Evolutionary conservation across 176 grass and related monocot species (phyloP), one percentile per base, ranked within the genome.

Genomic region (Olyra latifolia): DNA sequence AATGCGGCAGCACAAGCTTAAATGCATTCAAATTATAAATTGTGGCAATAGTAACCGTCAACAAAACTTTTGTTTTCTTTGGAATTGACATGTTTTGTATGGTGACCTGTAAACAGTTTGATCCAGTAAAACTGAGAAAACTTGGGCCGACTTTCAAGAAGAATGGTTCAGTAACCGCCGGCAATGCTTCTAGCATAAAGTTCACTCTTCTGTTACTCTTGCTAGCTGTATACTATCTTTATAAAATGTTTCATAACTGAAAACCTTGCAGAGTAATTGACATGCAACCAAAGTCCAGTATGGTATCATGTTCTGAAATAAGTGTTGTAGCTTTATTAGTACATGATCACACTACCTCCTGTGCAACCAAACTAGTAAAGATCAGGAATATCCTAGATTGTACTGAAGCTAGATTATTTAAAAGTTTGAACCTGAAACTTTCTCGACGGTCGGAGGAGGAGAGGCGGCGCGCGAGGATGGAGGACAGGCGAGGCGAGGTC

Each of bases 111-210:
- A 49, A 61, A 43, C 62, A 92, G 87, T 96, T 92, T 80, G 88
- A 96, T 81, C 87, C 85, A 72, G 83, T 76, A 40, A 96, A 92
- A 59, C 78, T 96, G 43, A 92, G 67, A 82, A 96, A 89, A 79
- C 90, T 92, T 39, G 59, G 87, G 10, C 93, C 93, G 3, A 92
- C 90, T 84, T 97, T 97, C 78, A 91, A 90, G 69, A 46, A 73
- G 39, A 93, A 76, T 78, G 82, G 90, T 63, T 91, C 88, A 60
- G 93, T 97, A 67, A 93, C 93, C 1, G 93, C 90, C 12, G 93
- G 90, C 53, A 96, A 96, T 75, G 82, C 93, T 86, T 96, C 93
- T 85, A 90, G 93, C 83, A 96, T 96, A 83, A 96, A 87, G 93
- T 96, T 76, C 4, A 44, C 10, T 50, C 64, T 45, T 22, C 78